Evolutionary conservation across 1,284 basidiomycete genomes (phyloP), one percentile per base, ranked within the genome.

Genomic region (Rhodotorula mucilaginosa): DNA sequence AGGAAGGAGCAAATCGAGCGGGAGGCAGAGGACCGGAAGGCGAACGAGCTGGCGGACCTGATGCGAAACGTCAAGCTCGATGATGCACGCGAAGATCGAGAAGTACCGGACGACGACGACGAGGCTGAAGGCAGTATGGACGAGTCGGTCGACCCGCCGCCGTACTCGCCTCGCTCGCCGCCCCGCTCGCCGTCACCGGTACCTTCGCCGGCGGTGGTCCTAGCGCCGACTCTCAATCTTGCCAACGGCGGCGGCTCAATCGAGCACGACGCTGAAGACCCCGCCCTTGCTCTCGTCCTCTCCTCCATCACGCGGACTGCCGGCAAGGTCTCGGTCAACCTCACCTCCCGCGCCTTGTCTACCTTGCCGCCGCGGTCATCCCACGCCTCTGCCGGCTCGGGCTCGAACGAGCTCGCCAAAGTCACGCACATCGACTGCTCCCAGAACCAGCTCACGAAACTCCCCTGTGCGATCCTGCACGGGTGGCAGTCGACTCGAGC

Each of bases 291-390:
- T 3, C 49, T 69, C 47, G 21, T 75, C 26, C 2, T 56, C 18
- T 31, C 54, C 3, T 61, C 63, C 31, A n/a, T 64, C 15, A 29
- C 57, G 10, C 51, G 12, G 34, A 0, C 47, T 16, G 39, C 26
- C 26, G 21, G n/a, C 19, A 56, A 34, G 52, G 8, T 48, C 16
- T 26, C 69, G 0, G 21, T 73, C 57, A 56, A 26, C 31, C 69
- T 69, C 47, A 44, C 71, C 0, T 61, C 61, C 15, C 68, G 67
- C 18, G 57, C 66, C 5, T 71, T 75, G 51, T 5, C 67, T 19
- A n/a, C 56, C 21, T 52, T 74, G 15, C 65, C 68, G 0, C 44
- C 26, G 2, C 68, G 60, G 4, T 29, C 51, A 2, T 16, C 51
- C 61, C 34, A 39, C 64, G 10, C 58, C 1, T 0, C 39, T 1